Percentiles rank a stretch among this genome's conserved stretches.
Evolutionary conservation across 306 rosid genomes (phyloP).

Genomic region (Leucaena leucocephala): DNA sequence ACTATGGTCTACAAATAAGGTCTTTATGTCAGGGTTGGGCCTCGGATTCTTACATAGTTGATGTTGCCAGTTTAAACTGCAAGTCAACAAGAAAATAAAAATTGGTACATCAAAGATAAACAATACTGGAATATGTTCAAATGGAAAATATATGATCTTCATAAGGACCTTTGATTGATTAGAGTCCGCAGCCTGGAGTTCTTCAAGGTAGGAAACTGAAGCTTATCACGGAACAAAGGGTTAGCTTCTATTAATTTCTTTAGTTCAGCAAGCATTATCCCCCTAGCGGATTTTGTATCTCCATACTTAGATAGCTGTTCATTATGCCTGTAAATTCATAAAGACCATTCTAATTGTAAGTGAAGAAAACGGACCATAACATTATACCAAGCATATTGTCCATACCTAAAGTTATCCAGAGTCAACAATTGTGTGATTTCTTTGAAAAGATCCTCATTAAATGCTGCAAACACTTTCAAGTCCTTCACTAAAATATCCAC

Average conservation of each 20-base stretch:
- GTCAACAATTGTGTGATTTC: constrained; percentile 95
- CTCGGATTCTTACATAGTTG: constrained; percentile 99
- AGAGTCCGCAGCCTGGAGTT: constrained; percentile 95
- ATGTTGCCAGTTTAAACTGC: constrained; percentile 99
- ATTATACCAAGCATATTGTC: constrained; percentile 33
- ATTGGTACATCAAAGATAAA: constrained; percentile 22
- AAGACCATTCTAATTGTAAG: neutral
- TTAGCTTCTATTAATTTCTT: constrained; percentile 97
- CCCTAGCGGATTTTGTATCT: constrained; percentile 98
- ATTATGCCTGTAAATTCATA: constrained; percentile 74
- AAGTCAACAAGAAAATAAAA: constrained; percentile 29
- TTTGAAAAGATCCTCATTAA: constrained; percentile 96
- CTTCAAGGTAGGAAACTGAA: constrained; percentile 94
- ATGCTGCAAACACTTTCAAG: constrained; percentile 93
- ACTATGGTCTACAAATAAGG: constrained; percentile 95
- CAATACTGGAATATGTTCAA: constrained; percentile 18
- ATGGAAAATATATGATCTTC: constrained; percentile 18
- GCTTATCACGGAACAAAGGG: constrained; percentile 97
- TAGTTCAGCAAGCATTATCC: constrained; percentile 95
- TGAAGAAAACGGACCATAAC: constrained; percentile 19
- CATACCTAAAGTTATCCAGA: constrained; percentile 92
- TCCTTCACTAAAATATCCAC: constrained; percentile 98
- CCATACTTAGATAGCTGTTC: constrained; percentile 99
- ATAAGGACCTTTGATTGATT: constrained; percentile 89
- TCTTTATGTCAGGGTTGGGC: constrained; percentile 97